A percentile compares a stretch with the other conserved stretches of the same genome.
phyloP scores from a whole-genome alignment of 371 early-diverging fungal genomes.

The Haplosporangium sp. region DNA sequence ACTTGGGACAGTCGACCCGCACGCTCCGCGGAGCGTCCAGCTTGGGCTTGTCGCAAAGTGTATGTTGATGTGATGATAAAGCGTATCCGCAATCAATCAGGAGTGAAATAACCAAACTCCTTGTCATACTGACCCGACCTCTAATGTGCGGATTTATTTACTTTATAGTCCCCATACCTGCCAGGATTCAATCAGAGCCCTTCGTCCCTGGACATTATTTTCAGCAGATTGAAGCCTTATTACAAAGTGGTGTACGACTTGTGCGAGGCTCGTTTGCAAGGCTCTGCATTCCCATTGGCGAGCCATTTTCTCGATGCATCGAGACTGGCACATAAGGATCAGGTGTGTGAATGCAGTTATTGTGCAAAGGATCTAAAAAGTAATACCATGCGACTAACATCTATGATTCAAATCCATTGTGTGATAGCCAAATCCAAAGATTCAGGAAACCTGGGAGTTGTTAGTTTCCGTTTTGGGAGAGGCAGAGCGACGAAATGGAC shows the following conservation, averaged over 20 bases:
- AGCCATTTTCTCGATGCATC: slow-evolving; percentile 57
- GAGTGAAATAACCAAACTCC: neutral
- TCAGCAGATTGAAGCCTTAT: slow-evolving; percentile 44
- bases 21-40: slow-evolving; percentile 34
- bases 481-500: slow-evolving; percentile 51
- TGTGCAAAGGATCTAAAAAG: too few species aligned
- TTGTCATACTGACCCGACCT: neutral
- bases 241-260: slow-evolving; percentile 45
- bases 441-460: slow-evolving; percentile 65
- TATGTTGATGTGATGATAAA: slow-evolving; percentile 2
- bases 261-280: slow-evolving; percentile 48
- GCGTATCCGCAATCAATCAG: neutral
- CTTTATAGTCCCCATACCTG: slow-evolving; percentile 14
- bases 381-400: too few species aligned
- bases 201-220: slow-evolving; percentile 25
- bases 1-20: slow-evolving; percentile 9
- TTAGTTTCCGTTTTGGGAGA: slow-evolving; percentile 61
- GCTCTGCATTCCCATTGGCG: slow-evolving; percentile 31
- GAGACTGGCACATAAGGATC: slow-evolving; percentile 45
- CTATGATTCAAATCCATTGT: too few species aligned
- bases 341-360: slow-evolving; percentile 22
- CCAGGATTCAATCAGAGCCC: slow-evolving; percentile 44
- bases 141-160: neutral
- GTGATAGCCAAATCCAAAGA: slow-evolving; percentile 44
- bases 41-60: slow-evolving; percentile 34